Evolutionary conservation across 108 stramenopile genomes (phyloP).

Genomic region (Parietichytrium sp.): DNA sequence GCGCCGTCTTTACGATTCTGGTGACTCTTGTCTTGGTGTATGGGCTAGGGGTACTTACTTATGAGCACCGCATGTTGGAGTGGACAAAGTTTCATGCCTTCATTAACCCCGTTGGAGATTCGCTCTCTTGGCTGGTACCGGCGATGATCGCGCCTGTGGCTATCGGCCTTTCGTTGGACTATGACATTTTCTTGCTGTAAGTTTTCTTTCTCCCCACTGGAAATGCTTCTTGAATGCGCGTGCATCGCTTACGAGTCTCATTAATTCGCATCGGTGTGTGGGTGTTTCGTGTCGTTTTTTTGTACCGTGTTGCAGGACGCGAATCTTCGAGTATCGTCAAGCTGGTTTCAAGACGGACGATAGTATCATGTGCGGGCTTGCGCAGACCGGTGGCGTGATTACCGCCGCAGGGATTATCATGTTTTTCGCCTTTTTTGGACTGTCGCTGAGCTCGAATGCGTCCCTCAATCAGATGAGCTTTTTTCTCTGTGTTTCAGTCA

Average conservation of each 20-base stretch:
- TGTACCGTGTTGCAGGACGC: too few relatives aligned
- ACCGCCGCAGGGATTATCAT: slow-evolving; percentile 33
- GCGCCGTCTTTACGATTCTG: slow-evolving; percentile 3
- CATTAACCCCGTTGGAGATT: not conserved
- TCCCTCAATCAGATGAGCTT: slow-evolving; percentile 33
- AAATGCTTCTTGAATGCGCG: too few relatives aligned
- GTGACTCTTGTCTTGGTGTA: slow-evolving; percentile 9
- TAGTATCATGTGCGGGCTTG: not conserved
- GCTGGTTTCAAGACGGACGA: not conserved
- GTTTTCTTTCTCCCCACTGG: too few relatives aligned
- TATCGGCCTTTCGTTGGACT: not conserved
- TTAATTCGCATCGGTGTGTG: too few relatives aligned
- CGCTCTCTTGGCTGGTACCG: slow-evolving; percentile 9
- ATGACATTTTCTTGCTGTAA: too few relatives aligned
- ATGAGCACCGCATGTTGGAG: slow-evolving; percentile 1
- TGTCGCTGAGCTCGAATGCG: not conserved
- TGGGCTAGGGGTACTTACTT: not conserved
- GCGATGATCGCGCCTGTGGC: not conserved
- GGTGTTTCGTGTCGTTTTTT: slow-evolving; percentile 9
- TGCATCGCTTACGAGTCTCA: too few relatives aligned
- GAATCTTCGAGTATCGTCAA: not conserved
- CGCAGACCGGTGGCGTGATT: slow-evolving; percentile 8
- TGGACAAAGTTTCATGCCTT: not conserved
- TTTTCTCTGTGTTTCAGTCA: not conserved
- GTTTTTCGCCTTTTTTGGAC: slow-evolving; percentile 1